Conservation (phyloP, 225 moss, liverwort and hornwort genomes). For the Marchantia polymorpha region DNA sequence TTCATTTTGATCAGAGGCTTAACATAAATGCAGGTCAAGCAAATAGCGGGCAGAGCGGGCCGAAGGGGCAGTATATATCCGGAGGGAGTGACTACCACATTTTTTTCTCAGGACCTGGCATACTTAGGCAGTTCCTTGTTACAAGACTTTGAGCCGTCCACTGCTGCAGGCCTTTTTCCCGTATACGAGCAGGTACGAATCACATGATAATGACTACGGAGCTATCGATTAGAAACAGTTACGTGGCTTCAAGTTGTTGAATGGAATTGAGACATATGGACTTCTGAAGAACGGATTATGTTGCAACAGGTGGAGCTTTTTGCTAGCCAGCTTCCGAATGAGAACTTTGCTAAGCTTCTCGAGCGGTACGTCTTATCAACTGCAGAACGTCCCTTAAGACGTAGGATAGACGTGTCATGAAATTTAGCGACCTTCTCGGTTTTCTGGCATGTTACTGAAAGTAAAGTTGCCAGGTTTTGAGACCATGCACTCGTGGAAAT, state of each 20-base stretch:
- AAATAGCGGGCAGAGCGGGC: constrained; percentile 97
- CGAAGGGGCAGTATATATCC: constrained; percentile 88
- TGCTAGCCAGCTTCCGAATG: constrained; percentile 90
- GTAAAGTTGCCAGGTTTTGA: too few relatives aligned
- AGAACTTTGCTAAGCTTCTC: constrained; percentile 77
- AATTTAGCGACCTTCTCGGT: not conserved
- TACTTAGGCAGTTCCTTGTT: constrained; percentile 65
- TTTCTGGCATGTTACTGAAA: not conserved
- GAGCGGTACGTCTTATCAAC: constrained; percentile 53
- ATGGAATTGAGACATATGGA: not conserved
- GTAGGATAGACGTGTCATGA: not conserved
- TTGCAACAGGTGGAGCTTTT: constrained; percentile 80
- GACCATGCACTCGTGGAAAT: too few relatives aligned
- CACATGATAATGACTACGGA: too few relatives aligned
- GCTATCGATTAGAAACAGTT: too few relatives aligned
- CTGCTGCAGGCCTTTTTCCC: constrained; percentile 87
- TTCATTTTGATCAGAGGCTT: too few relatives aligned
- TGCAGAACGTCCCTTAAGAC: not conserved
- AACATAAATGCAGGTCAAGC: constrained; percentile 65
- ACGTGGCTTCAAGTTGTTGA: not conserved
- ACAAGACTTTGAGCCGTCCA: constrained; percentile 67
- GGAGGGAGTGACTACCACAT: constrained; percentile 86
- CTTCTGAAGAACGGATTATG: not conserved
- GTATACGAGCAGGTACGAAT: constrained; percentile 80
- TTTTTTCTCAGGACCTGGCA: constrained; percentile 74